Percentiles rank a stretch among this genome's conserved stretches.
Evolutionary conservation across 257 asterid genomes (phyloP).

Genomic region (Solanum tacnaense): DNA sequence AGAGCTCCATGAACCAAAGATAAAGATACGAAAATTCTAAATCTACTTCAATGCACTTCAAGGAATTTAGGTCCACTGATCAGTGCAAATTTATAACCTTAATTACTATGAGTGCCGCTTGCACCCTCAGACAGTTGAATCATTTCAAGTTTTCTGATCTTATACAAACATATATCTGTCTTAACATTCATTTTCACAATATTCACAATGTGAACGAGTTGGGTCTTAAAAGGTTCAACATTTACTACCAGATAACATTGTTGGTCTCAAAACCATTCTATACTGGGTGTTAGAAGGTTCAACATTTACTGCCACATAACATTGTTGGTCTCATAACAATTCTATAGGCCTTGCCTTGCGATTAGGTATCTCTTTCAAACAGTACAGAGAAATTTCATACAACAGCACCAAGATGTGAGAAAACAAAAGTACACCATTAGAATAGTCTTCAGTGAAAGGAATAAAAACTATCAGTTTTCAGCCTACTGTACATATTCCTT

Average conservation of each 20-base stretch:
- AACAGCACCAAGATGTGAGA: neutral
- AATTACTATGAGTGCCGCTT: neutral
- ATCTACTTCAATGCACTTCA: neutral
- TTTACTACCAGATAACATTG: neutral
- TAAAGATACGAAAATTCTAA: neutral
- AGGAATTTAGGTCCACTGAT: neutral
- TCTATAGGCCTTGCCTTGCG: neutral
- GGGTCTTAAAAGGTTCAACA: neutral
- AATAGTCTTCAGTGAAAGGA: neutral
- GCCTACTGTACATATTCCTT: neutral
- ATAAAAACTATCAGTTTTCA: neutral
- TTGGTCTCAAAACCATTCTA: neutral
- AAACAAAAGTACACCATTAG: neutral
- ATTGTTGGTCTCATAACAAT: neutral
- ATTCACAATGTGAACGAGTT: neutral
- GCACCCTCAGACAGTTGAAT: neutral
- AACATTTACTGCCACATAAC: neutral
- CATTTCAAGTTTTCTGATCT: neutral
- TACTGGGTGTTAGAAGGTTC: neutral
- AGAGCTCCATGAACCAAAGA: slow-evolving; percentile 1
- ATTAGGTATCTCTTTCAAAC: neutral
- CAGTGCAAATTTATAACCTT: neutral
- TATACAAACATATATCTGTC: neutral
- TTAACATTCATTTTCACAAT: neutral
- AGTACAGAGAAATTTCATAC: neutral